phyloP scores from a whole-genome alignment of 768 basidiomycete species.

The Sistotremastrum suecicum region DNA sequence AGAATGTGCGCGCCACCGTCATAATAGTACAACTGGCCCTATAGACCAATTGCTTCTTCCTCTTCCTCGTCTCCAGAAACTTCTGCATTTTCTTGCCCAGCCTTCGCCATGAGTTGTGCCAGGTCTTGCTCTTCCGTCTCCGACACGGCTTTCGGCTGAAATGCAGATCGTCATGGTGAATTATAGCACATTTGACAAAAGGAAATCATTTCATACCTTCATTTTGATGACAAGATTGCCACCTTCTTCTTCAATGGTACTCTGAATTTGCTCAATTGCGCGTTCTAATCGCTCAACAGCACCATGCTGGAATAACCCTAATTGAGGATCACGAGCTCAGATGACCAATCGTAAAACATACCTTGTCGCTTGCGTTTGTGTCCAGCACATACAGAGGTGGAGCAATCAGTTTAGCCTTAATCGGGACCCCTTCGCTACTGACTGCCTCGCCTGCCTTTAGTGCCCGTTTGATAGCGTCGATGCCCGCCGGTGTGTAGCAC shows the following conservation, averaged over 20 bases:
- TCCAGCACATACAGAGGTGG: conserved; percentile 93
- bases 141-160: conserved; percentile 90
- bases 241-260: conserved; percentile 69
- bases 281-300: conserved; percentile 89
- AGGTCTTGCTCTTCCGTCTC: conserved; percentile 97
- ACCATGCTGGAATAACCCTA: conserved; percentile 35
- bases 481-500: conserved; percentile 90
- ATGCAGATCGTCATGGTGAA: neutral
- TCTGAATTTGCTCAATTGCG: conserved; percentile 83
- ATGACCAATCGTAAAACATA: conserved; percentile 13
- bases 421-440: conserved; percentile 81
- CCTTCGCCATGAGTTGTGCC: conserved; percentile 93
- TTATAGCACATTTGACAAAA: neutral
- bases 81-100: conserved; percentile 86
- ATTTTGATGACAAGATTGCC: conserved; percentile 89
- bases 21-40: too few species aligned
- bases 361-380: conserved; percentile 95
- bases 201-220: conserved; percentile 44
- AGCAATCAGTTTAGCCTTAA: conserved; percentile 93
- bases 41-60: conserved; percentile 28
- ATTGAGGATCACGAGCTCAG: neutral
- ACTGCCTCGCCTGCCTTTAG: conserved; percentile 78
- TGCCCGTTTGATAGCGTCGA: conserved; percentile 92
- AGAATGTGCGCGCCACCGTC: too few species aligned
- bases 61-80: conserved; percentile 92